Evolutionary conservation across 345 rosid genomes (phyloP), one percentile per base, ranked within the genome.

Genomic region (Stellera chamaejasme): DNA sequence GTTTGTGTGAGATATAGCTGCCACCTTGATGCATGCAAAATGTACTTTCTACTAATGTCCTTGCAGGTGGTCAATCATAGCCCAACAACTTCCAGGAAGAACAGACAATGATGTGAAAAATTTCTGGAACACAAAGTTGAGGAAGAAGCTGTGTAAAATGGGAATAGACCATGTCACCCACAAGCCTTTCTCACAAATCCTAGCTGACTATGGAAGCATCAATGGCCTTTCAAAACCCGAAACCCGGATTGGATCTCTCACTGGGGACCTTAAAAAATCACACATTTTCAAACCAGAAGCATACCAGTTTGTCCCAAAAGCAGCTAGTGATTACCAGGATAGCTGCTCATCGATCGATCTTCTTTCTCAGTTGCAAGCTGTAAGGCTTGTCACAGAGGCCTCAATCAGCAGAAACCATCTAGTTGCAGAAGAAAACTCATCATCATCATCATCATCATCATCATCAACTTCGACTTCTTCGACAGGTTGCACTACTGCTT

Each of bases 91-190:
- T 12, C 94, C 96, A 2, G 99, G 97, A 14, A 81, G 96, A 75
- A 89, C 94, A 32, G 97, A 89, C 67, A 88, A 89, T 48, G 97
- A 93, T 65, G 96, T 93, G 61, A 93, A 93, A 54, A 93, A 87
- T 64, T 77, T 83, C 74, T 87, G 99, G 97, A 93, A 93, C 75
- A 77, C 96, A 3, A 89, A 76, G 77, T 85, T 89, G 26, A 80
- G 77, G 72, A 89, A 89, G 78, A 93, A 83, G 79, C 90, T 93
- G 27, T 57, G 75, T n/a, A 89, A 83, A 47, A 87, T 82, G 91
- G 99, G 99, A 23, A 93, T 93, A 44, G 99, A 93, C 68, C 99
- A 86, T 28, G 84, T 87, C 55, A 89, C 97, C 36, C 99, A 93
- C 50, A 83, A 81, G 48, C 96, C 99, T 1, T 87, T 89, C 67